These are phyloP conservation scores for Candida lessepsii DNA, from an alignment of 805 yeast species.

Conservation along the genomic window DNA sequence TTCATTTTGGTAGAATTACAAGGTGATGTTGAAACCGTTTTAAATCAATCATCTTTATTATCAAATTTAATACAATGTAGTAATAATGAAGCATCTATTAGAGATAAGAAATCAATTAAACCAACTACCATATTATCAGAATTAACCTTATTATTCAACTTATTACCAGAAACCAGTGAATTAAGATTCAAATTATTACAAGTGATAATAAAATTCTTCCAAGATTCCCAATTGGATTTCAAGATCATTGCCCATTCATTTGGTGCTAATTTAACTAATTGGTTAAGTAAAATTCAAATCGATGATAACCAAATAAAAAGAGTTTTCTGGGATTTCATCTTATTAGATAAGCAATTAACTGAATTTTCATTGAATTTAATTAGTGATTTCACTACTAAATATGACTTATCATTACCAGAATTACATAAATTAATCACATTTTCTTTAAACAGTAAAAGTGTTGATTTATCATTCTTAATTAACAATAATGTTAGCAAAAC, in stretches of 20 bases:
- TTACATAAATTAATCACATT: slow-evolving; percentile 31
- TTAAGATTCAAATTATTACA: slow-evolving; percentile 31
- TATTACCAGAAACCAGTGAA: slow-evolving; percentile 33
- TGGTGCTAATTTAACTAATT: slow-evolving; percentile 34
- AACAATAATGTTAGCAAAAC: slow-evolving; percentile 40
- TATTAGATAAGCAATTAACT: slow-evolving; percentile 32
- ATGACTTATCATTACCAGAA: slow-evolving; percentile 26
- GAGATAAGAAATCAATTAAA: slow-evolving; percentile 45
- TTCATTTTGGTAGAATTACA: slow-evolving; percentile 34
- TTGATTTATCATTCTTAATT: slow-evolving; percentile 42
- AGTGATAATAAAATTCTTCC: slow-evolving; percentile 31
- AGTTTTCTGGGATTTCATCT: slow-evolving; percentile 38
- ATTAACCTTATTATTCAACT: slow-evolving; percentile 42
- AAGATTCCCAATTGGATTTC: slow-evolving; percentile 30
- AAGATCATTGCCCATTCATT: slow-evolving; percentile 33
- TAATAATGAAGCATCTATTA: slow-evolving; percentile 37
- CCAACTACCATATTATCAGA: slow-evolving; percentile 41
- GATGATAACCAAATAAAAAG: slow-evolving; percentile 27
- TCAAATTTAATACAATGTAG: slow-evolving; percentile 29
- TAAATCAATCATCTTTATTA: slow-evolving; percentile 26
- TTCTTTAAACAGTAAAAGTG: slow-evolving; percentile 34
- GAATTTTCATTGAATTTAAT: slow-evolving; percentile 33
- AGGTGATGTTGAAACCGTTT: slow-evolving; percentile 24
- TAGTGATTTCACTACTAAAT: slow-evolving; percentile 31
- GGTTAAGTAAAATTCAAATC: slow-evolving; percentile 31